phyloP scores from a whole-genome alignment of 2,329 filamentous ascomycete species.

The Talaromyces sp. region DNA sequence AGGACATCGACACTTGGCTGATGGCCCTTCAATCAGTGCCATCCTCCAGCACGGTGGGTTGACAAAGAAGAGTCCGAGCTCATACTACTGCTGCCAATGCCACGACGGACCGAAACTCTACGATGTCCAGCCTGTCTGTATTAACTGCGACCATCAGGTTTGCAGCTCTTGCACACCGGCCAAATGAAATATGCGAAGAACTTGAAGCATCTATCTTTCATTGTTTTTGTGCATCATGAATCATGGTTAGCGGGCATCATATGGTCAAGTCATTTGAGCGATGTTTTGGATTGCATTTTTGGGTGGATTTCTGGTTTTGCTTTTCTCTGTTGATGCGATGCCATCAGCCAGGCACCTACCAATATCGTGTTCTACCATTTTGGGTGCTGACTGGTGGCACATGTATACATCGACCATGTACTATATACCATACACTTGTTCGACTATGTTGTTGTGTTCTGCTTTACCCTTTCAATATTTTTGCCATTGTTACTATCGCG shows the following conservation, averaged over 20 bases:
- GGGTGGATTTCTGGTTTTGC: neutral
- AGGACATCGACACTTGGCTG: neutral
- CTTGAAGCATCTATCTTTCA: too few relatives aligned
- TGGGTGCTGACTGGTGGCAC: neutral
- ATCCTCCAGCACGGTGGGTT: conserved; percentile 9
- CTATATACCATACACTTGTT: neutral
- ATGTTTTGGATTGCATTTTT: neutral
- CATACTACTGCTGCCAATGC: conserved; percentile 38
- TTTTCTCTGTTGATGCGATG: neutral
- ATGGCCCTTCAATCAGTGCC: neutral
- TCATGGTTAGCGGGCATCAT: neutral
- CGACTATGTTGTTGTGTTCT: neutral
- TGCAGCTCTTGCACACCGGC: conserved; percentile 27
- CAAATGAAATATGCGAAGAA: neutral
- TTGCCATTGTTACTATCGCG: neutral
- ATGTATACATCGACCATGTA: neutral
- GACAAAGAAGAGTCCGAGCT: conserved; percentile 15
- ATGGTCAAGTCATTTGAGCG: neutral
- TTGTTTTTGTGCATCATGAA: neutral
- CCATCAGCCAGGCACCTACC: neutral
- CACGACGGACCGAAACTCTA: conserved; percentile 39
- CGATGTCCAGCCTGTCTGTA: conserved; percentile 31
- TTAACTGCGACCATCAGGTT: conserved; percentile 31
- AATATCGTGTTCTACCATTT: neutral
- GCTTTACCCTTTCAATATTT: neutral